A percentile compares a stretch with the other conserved stretches of the same genome.
Conservation (phyloP, 371 early-diverging fungal species). For the Circinella minor region DNA sequence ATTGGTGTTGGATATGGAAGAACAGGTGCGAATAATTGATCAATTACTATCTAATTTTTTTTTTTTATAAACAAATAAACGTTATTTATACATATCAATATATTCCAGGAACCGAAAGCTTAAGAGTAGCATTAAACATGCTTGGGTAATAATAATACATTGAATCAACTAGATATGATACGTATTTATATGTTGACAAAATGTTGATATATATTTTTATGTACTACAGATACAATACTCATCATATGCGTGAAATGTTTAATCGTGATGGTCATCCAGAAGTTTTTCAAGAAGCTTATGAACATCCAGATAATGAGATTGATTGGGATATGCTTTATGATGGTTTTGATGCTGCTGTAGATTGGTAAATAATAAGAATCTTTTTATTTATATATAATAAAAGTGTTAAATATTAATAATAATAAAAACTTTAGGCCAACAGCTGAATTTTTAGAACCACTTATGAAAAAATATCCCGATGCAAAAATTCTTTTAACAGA, state of each 20-base stretch:
- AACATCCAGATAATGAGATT: conserved; percentile 18
- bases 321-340: conserved; percentile 37
- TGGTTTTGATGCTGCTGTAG: conserved; percentile 36
- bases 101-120: conserved; percentile 11
- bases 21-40: no score
- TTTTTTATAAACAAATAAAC: no score
- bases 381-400: no score
- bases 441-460: conserved; percentile 17
- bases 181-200: no score
- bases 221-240: conserved; percentile 6
- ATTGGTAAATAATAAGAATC: conserved; percentile 21
- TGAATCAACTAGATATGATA: no score
- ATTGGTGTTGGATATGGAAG: no score
- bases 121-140: conserved; percentile 7
- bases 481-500: conserved; percentile 40
- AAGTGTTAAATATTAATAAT: no score
- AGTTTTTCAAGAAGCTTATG: conserved; percentile 26
- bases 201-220: no score
- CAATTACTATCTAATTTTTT: no score
- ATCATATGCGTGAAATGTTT: neutral
- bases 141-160: conserved; percentile 4
- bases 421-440: conserved; percentile 4
- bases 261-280: conserved; percentile 23
- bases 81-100: neutral
- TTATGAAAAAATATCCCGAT: conserved; percentile 33